Conservation (phyloP, 805 yeast species). For the Starmerella powellii region DNA sequence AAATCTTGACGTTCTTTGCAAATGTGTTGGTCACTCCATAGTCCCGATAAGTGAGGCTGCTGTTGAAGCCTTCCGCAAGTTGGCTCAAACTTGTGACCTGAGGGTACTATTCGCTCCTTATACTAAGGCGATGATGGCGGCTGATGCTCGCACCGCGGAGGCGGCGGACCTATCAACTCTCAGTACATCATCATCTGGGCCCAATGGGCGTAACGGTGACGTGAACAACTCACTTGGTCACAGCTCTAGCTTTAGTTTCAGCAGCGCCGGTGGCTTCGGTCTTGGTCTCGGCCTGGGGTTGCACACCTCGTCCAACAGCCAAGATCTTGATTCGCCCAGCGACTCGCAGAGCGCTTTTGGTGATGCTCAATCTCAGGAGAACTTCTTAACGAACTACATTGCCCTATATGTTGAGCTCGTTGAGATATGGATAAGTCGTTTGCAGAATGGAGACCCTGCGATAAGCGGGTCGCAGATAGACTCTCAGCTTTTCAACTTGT, state of each 20-base stretch:
- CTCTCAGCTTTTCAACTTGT: constrained; percentile 33
- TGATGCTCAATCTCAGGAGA: not conserved
- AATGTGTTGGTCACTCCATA: constrained; percentile 25
- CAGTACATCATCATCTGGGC: not conserved
- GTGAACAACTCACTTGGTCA: constrained; percentile 2
- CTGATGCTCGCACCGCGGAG: constrained; percentile 11
- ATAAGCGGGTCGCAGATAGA: constrained; percentile 11
- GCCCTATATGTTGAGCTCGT: constrained; percentile 65
- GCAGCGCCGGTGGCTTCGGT: constrained; percentile 1
- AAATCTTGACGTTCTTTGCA: constrained; percentile 61
- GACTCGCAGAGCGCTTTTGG: not conserved
- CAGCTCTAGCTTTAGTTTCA: constrained; percentile 12
- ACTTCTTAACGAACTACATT: constrained; percentile 26
- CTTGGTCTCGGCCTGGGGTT: constrained; percentile 8
- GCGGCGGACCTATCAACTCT: not conserved
- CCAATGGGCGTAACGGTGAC: not conserved
- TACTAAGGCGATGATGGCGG: constrained; percentile 16
- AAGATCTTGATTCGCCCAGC: constrained; percentile 5
- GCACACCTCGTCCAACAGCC: constrained; percentile 5
- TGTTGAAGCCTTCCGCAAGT: constrained; percentile 8
- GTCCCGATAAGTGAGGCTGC: constrained; percentile 9
- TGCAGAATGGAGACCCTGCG: constrained; percentile 20
- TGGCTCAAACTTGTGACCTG: constrained; percentile 13
- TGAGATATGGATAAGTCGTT: constrained; percentile 55
- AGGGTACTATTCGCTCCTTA: constrained; percentile 12